Evolutionary conservation across 768 basidiomycete genomes (phyloP).

Genomic region (Rhodotorula paludigena): DNA sequence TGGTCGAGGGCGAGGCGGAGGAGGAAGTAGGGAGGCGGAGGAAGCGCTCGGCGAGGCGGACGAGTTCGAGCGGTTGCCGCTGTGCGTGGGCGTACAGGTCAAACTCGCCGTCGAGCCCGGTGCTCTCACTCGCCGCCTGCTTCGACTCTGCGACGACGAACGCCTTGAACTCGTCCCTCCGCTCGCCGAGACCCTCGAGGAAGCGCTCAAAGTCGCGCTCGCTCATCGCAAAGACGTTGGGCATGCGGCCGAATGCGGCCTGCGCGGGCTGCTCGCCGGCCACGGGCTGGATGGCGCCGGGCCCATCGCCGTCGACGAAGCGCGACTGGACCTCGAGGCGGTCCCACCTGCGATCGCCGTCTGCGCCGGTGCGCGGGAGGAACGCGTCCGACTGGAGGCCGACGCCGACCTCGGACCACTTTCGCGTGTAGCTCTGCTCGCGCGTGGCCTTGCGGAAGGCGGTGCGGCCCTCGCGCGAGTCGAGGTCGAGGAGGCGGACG

Average conservation of each 20-base stretch:
- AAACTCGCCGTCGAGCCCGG: conserved; percentile 4
- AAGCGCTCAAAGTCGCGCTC: conserved; percentile 29
- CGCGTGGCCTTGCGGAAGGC: conserved; percentile 34
- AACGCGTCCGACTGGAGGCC: conserved; percentile 13
- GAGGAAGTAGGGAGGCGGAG: conserved; percentile 8
- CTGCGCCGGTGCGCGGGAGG: background rate
- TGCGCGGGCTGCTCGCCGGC: background rate
- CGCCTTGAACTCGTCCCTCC: conserved; percentile 16
- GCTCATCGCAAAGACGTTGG: conserved; percentile 33
- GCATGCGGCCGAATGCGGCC: background rate
- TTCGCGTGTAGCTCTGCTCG: conserved; percentile 24
- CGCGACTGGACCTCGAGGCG: conserved; percentile 17
- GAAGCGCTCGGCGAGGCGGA: conserved; percentile 35
- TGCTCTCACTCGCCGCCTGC: background rate
- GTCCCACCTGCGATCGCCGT: background rate
- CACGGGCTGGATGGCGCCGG: conserved; percentile 1
- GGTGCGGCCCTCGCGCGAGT: conserved; percentile 29
- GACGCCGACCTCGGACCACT: conserved; percentile 28
- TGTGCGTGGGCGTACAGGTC: conserved; percentile 32
- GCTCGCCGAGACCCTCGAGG: conserved; percentile 15
- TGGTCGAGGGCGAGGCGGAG: background rate
- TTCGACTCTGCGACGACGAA: conserved; percentile 22
- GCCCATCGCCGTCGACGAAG: conserved; percentile 10
- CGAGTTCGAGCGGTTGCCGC: conserved; percentile 27
- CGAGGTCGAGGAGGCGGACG: conserved; percentile 32